Percentiles rank a stretch among this genome's conserved stretches.
Evolutionary conservation across 2,329 filamentous ascomycete species (phyloP).

Genomic region (Monosporascus sp.): DNA sequence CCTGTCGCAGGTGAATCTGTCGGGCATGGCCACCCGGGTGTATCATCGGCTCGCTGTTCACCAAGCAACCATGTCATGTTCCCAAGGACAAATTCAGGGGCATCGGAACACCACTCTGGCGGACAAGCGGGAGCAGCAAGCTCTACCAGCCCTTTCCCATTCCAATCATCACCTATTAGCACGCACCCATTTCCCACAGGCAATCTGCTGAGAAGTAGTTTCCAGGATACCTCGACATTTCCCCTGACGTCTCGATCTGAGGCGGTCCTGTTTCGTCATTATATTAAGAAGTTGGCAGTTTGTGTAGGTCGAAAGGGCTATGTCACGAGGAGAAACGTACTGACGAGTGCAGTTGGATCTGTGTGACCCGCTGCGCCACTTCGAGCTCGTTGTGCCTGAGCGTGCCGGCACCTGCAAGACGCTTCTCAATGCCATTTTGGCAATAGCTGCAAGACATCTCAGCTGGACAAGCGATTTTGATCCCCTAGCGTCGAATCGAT

Average conservation of each 20-base stretch:
- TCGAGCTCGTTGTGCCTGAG: conserved; percentile 48
- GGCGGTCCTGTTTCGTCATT: conserved; percentile 29
- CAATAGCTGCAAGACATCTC: conserved; percentile 50
- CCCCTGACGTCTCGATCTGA: conserved; percentile 27
- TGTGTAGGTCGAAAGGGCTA: conserved; percentile 23
- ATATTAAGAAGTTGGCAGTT: conserved; percentile 29
- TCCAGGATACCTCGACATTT: conserved; percentile 16
- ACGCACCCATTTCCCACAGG: conserved; percentile 6
- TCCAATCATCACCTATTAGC: conserved; percentile 1
- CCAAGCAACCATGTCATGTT: conserved; percentile 1
- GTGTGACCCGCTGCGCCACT: conserved; percentile 36
- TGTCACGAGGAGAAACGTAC: not conserved
- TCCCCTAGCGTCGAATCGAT: conserved; percentile 43
- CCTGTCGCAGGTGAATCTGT: not conserved
- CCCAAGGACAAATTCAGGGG: not conserved
- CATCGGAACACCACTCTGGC: conserved; percentile 2
- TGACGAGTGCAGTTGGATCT: conserved; percentile 24
- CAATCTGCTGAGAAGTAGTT: conserved; percentile 9
- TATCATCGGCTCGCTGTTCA: conserved; percentile 1
- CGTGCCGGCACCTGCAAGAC: conserved; percentile 45
- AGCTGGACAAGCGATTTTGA: conserved; percentile 44
- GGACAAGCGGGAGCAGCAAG: conserved; percentile 2
- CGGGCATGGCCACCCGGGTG: not conserved
- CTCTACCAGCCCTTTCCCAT: conserved; percentile 5
- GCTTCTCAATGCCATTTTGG: conserved; percentile 52